Evolutionary conservation across 768 basidiomycete genomes (phyloP).

Genomic region (Leccinum imitatum): DNA sequence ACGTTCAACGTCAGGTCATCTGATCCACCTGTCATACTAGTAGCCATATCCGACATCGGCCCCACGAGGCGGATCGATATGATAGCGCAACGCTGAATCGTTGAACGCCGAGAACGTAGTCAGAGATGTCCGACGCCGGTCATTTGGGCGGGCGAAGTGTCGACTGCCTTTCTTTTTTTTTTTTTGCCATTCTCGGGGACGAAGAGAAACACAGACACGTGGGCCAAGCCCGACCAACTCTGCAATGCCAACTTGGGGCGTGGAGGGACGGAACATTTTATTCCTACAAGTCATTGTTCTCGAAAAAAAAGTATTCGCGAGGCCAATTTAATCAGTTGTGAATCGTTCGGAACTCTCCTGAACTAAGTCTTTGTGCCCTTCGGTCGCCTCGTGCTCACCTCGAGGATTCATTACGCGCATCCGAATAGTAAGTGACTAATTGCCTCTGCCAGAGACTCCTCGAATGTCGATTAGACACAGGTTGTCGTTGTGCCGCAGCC

Average conservation of each 20-base stretch:
- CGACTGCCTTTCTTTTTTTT: slow-evolving; percentile 9
- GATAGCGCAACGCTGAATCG: slow-evolving; percentile 73
- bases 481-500: neutral
- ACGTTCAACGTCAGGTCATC: slow-evolving; percentile 54
- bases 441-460: neutral
- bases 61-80: slow-evolving; percentile 59
- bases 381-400: slow-evolving; percentile 23
- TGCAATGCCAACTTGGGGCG: neutral
- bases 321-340: neutral
- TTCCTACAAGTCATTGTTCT: no score
- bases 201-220: slow-evolving; percentile 21
- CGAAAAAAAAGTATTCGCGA: neutral
- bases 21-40: slow-evolving; percentile 61
- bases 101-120: slow-evolving; percentile 54
- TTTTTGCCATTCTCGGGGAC: slow-evolving; percentile 19
- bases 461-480: neutral
- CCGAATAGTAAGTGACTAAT: slow-evolving; percentile 3
- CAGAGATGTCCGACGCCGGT: slow-evolving; percentile 24
- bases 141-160: neutral
- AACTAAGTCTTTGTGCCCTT: slow-evolving; percentile 8
- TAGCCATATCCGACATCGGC: slow-evolving; percentile 68
- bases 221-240: no score
- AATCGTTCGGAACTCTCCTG: neutral
- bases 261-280: no score
- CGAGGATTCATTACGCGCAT: slow-evolving; percentile 19